Base-by-base conservation (phyloP, 306 rosid genomes). In the Senna siamea region DNA sequence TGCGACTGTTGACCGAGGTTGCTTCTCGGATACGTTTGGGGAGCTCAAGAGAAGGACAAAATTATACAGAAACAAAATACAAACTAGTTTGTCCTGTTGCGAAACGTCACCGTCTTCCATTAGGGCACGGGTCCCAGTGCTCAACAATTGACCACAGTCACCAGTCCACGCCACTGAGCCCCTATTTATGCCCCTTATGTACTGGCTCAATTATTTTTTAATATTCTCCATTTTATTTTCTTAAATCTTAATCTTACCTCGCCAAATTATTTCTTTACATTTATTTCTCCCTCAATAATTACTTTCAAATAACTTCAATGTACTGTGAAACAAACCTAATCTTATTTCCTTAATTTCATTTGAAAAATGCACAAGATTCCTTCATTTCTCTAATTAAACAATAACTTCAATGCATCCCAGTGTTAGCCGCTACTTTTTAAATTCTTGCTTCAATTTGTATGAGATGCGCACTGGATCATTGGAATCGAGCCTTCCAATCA, bases 1-100 rank as follows among this genome's bases (percentile, higher is more conserved):
- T 37, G 73, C 2, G 58, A 20, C 2, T 2, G 6, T n/a, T 28
- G 47, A 35, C 46, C 19, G 78, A 37, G 69, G 83, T 79, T 79
- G 79, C 87, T 83, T 76, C 54, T 53, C 0, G 37, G 66, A 83
- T 72, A 79, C 81, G 79, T 72, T 75, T 71, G 44, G 52, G 74
- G 79, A 76, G 79, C 70, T 72, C 73, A 74, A 79, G 70, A 74
- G 71, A 66, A 61, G 18, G 51, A 66, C 53, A 78, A 50, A 20
- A 66, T 51, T 8, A 53, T 12, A 35, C 15, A 34, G 2, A 65
- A 60, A 51, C 12, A 60, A 76, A 43, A 40, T 30, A 72, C 48
- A 72, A 63, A 65, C 28, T 41, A 4, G 40, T 17, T 78, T 82
- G 82, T 78, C 80, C 35, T 47, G 30, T 67, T 41, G 54, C 32